Conservation (phyloP, 306 rosid genomes). For the Quercus robur region DNA sequence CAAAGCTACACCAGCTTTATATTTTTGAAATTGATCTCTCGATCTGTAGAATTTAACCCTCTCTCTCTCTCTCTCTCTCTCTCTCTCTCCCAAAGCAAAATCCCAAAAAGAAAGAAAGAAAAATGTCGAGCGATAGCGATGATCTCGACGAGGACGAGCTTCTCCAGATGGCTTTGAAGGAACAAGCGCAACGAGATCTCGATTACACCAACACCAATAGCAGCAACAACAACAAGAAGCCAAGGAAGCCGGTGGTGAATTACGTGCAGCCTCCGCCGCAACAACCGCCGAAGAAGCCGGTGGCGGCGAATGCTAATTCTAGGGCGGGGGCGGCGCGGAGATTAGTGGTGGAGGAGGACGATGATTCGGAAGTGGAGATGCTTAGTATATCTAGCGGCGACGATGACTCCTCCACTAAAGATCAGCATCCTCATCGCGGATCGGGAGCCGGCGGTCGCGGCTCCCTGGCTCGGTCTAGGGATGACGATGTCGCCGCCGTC, state of each 20-base stretch:
- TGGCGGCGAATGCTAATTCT: neutral
- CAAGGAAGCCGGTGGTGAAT: conserved; percentile 84
- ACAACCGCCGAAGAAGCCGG: conserved; percentile 32
- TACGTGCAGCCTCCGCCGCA: conserved; percentile 73
- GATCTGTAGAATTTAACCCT: neutral
- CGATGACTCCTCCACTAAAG: conserved; percentile 52
- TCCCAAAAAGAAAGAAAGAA: neutral
- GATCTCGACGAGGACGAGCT: conserved; percentile 85
- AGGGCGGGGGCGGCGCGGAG: conserved; percentile 29
- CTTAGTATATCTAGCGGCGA: conserved; percentile 98
- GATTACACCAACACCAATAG: conserved; percentile 48
- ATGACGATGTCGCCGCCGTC: conserved; percentile 55
- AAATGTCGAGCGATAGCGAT: conserved; percentile 90
- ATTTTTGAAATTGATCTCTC: neutral
- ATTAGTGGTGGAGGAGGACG: conserved; percentile 60
- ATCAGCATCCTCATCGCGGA: conserved; percentile 19
- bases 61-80: too few relatives aligned
- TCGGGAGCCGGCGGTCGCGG: conserved; percentile 3
- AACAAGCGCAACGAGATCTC: conserved; percentile 77
- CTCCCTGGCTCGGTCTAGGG: conserved; percentile 39
- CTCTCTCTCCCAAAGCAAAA: too few relatives aligned
- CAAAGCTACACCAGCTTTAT: neutral
- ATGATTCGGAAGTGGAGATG: conserved; percentile 96
- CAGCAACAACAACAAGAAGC: conserved; percentile 15
- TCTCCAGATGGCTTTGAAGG: conserved; percentile 90